Evolutionary conservation across 1,284 basidiomycete species (phyloP).

Genomic region (Cutaneotrichosporon dermatis): DNA sequence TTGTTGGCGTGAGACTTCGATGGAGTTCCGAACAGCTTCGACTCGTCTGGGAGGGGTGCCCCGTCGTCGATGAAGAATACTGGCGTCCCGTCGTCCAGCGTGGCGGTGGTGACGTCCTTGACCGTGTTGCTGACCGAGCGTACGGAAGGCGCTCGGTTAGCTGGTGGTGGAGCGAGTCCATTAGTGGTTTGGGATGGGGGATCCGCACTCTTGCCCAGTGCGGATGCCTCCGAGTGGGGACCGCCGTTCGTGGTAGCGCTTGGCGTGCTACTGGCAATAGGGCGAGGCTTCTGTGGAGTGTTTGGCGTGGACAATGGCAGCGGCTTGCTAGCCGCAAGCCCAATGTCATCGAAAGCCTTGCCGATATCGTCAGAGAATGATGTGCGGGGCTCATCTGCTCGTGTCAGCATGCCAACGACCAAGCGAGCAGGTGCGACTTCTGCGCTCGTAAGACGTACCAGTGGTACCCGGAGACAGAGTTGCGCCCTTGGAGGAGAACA

Average conservation of each 20-base stretch:
- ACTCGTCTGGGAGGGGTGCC: background rate
- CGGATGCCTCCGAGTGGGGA: too few species aligned
- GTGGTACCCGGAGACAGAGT: too few species aligned
- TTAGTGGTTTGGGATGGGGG: too few species aligned
- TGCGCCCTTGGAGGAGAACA: background rate
- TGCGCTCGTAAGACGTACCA: too few species aligned
- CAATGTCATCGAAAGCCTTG: slow-evolving; percentile 15
- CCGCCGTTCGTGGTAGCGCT: too few species aligned
- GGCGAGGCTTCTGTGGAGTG: background rate
- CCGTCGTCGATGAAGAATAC: slow-evolving; percentile 21
- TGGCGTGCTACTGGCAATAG: too few species aligned
- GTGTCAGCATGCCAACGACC: background rate
- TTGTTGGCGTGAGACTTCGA: background rate
- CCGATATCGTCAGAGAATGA: slow-evolving; percentile 16
- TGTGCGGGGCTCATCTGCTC: background rate
- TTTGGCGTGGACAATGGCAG: background rate
- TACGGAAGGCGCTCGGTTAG: background rate
- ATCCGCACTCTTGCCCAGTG: too few species aligned
- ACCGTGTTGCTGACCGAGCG: background rate
- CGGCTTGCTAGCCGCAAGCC: background rate
- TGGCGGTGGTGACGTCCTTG: slow-evolving; percentile 7
- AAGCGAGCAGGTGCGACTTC: too few species aligned
- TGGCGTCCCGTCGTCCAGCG: slow-evolving; percentile 14
- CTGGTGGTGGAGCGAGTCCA: background rate
- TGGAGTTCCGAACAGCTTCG: background rate